Conservation (phyloP, 2,329 filamentous ascomycete genomes). For the Fusarium transvaalense region DNA sequence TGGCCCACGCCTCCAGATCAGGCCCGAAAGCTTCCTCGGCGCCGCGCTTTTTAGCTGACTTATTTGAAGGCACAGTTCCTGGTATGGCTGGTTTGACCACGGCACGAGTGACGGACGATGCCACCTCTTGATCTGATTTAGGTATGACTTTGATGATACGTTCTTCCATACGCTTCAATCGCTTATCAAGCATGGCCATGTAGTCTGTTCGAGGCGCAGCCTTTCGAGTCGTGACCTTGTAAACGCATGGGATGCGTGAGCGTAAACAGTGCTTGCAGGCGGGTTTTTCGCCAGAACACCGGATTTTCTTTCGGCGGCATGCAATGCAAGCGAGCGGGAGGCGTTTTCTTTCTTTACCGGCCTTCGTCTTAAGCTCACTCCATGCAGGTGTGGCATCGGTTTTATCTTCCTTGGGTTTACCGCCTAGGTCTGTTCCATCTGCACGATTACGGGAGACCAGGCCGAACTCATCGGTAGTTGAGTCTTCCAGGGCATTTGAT, state of each 20-base stretch:
- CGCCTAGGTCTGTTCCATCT: slow-evolving; percentile 67
- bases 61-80: slow-evolving; percentile 60
- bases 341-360: slow-evolving; percentile 94
- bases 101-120: slow-evolving; percentile 78
- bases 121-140: slow-evolving; percentile 80
- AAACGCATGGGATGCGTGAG: slow-evolving; percentile 94
- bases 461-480: slow-evolving; percentile 70
- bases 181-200: slow-evolving; percentile 98
- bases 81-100: slow-evolving; percentile 84
- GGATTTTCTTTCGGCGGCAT: slow-evolving; percentile 96
- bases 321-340: slow-evolving; percentile 95
- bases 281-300: slow-evolving; percentile 97
- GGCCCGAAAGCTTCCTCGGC: slow-evolving; percentile 89
- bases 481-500: slow-evolving; percentile 65
- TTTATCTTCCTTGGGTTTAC: slow-evolving; percentile 69
- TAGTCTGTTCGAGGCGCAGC: slow-evolving; percentile 96
- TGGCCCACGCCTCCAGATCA: slow-evolving; percentile 85
- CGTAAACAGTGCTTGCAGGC: slow-evolving; percentile 96
- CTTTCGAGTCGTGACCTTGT: slow-evolving; percentile 95
- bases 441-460: slow-evolving; percentile 60
- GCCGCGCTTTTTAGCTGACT: slow-evolving; percentile 79
- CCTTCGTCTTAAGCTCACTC: slow-evolving; percentile 90
- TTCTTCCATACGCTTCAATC: slow-evolving; percentile 96
- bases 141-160: slow-evolving; percentile 96
- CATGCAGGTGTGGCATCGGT: slow-evolving; percentile 73